Base-by-base conservation (phyloP, 176 grass and related monocot genomes). In the Canna indica region DNA sequence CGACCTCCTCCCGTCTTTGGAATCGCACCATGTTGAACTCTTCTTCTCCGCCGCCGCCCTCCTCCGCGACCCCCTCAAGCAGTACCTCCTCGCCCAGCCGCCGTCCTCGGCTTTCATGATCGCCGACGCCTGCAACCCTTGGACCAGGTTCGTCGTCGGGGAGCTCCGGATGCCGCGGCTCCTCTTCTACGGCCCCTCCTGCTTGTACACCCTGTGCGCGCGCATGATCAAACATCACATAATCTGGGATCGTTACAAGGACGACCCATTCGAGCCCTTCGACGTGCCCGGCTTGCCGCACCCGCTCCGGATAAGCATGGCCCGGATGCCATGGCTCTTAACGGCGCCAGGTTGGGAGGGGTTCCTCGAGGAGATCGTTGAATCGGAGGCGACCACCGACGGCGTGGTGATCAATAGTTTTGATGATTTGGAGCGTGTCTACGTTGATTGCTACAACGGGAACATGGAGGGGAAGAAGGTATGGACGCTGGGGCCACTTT, bases 381-480 rank as follows among this genome's bases (percentile, higher is more conserved):
- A 72, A 41, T 68, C 61, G 77, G 88, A 91, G 70, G 20, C 48
- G n/a, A 69, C 85, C 47, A 82, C 76, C 25, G 77, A 88, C 47
- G 88, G 85, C 13, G 63, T 85, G 13, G 76, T 85, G 76, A 81
- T 91, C 67, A 88, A 91, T 74, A 88, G 58, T 61, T 91, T 85
- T 35, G 57, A 77, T 1, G 82, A 87, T 47, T 73, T 91, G 24
- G 85, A 88, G 70, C 76, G 6, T 17, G 76, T 6, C 2, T 81
- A 68, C 33, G 44, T 70, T 0, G 58, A 76, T 48, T 39, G 27
- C 15, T 83, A 85, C 57, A 53, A 2, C 4, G 54, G 80, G 0
- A 73, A 60, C 6, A 57, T 36, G 42, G 77, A 71, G 7, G 79
- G 69, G 22, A 91, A 87, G 69, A 59, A 65, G 31, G 82, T 88